Percentiles rank a stretch among this genome's conserved stretches.
These are phyloP conservation scores for Solanum peruvianum DNA, from an alignment of 257 asterid species.

Conservation along the genomic window DNA sequence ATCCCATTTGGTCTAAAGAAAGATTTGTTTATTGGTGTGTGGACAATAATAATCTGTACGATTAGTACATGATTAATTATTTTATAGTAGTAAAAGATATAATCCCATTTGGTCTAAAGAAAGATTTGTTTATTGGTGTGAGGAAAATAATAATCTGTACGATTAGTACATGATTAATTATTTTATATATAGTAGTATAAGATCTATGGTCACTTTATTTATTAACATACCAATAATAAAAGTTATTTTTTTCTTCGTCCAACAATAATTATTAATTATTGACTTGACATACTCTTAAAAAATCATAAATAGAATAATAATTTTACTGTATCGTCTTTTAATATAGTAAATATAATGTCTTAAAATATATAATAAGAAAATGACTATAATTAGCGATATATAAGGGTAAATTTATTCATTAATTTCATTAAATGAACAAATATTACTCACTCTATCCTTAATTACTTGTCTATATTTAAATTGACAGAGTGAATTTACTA, in stretches of 20 bases:
- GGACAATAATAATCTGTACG: not conserved
- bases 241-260: not conserved
- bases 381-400: too few species aligned
- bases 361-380: too few species aligned
- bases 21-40: not conserved
- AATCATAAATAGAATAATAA: too few species aligned
- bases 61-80: not conserved
- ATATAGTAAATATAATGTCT: too few species aligned
- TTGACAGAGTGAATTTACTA: accelerated
- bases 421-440: too few species aligned
- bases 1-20: not conserved
- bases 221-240: not conserved
- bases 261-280: too few species aligned
- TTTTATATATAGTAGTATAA: too few species aligned
- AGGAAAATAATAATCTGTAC: not conserved
- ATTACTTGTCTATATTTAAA: too few species aligned
- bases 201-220: not conserved
- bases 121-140: not conserved
- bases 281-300: too few species aligned
- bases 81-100: not conserved
- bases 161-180: not conserved
- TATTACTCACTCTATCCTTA: accelerated
- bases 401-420: too few species aligned
- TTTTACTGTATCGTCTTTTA: too few species aligned
- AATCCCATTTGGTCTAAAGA: not conserved